Percentiles rank a stretch among this genome's conserved stretches.
phyloP scores from a whole-genome alignment of 75 land plant genomes.

The Selaginella tamariscina region DNA sequence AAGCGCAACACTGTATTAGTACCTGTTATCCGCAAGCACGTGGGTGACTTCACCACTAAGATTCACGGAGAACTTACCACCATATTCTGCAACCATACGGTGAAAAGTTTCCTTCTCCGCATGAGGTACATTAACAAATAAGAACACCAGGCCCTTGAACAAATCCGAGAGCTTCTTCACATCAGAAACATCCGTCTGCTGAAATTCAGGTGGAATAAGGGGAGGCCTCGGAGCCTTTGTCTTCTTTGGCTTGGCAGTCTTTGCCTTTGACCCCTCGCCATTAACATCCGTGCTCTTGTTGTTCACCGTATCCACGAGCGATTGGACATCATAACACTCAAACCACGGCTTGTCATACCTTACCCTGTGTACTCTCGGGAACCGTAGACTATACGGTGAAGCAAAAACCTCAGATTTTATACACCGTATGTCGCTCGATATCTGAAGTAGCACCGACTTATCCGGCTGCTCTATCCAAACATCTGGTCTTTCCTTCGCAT shows the following conservation, averaged over 20 bases:
- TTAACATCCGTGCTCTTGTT: neutral
- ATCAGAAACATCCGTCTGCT: slow-evolving; percentile 55
- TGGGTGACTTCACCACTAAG: slow-evolving; percentile 68
- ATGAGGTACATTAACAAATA: slow-evolving; percentile 54
- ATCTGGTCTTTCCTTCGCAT: slow-evolving; percentile 92
- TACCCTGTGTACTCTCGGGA: slow-evolving; percentile 76
- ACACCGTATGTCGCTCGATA: slow-evolving; percentile 90
- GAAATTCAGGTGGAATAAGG: slow-evolving; percentile 58
- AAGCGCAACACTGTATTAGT: slow-evolving; percentile 53
- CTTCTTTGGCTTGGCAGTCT: slow-evolving; percentile 33
- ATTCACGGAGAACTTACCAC: slow-evolving; percentile 91
- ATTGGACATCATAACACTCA: slow-evolving; percentile 84
- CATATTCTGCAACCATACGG: slow-evolving; percentile 76
- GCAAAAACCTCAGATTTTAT: slow-evolving; percentile 93
- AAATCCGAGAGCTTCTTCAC: slow-evolving; percentile 48
- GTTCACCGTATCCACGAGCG: slow-evolving; percentile 53
- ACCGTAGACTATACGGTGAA: slow-evolving; percentile 86
- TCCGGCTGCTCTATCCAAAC: slow-evolving; percentile 97
- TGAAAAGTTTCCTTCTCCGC: slow-evolving; percentile 57
- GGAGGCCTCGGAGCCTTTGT: slow-evolving; percentile 21
- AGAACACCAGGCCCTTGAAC: slow-evolving; percentile 59
- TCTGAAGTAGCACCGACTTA: slow-evolving; percentile 82
- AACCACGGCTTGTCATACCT: slow-evolving; percentile 98
- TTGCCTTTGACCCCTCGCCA: slow-evolving; percentile 14
- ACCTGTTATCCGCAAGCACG: slow-evolving; percentile 63